Percentiles rank a stretch among this genome's conserved stretches.
These are phyloP conservation scores for Lophiotrema nucula DNA, from an alignment of 495 filamentous ascomycete genomes.

Conservation along the genomic window DNA sequence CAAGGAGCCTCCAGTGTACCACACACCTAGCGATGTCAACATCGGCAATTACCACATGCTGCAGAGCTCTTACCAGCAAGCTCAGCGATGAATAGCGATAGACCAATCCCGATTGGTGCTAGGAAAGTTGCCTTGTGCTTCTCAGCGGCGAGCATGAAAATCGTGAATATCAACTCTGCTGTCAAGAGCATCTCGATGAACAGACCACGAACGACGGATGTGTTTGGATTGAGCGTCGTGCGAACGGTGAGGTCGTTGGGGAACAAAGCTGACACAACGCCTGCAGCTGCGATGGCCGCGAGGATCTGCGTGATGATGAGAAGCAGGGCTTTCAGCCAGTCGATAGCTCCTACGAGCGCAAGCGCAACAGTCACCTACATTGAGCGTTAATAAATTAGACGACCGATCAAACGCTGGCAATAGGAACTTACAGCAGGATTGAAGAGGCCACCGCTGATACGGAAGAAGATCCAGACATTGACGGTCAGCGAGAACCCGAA, in stretches of 20 bases:
- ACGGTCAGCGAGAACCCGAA: constrained; percentile 76
- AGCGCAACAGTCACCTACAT: constrained; percentile 58
- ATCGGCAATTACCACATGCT: neutral
- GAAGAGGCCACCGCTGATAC: constrained; percentile 75
- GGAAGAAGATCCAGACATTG: constrained; percentile 85
- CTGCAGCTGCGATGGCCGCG: constrained; percentile 59
- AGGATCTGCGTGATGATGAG: constrained; percentile 57
- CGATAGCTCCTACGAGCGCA: constrained; percentile 56
- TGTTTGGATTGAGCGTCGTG: constrained; percentile 57
- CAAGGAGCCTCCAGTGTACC: constrained; percentile 69
- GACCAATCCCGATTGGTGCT: constrained; percentile 75
- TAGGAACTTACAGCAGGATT: constrained; percentile 64
- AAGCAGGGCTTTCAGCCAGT: constrained; percentile 49
- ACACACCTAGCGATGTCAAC: constrained; percentile 51
- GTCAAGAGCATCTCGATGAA: constrained; percentile 84
- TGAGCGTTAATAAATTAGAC: constrained; percentile 3
- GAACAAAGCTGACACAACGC: constrained; percentile 60
- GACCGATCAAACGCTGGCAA: neutral
- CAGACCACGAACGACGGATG: constrained; percentile 63
- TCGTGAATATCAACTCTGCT: constrained; percentile 69
- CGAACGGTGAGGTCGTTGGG: constrained; percentile 61
- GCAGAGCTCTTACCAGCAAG: constrained; percentile 53
- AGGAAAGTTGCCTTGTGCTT: constrained; percentile 79
- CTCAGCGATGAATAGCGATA: constrained; percentile 69
- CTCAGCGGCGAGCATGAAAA: constrained; percentile 81